These are phyloP conservation scores for Golubevia sp. DNA, from an alignment of 1,284 basidiomycete genomes.

Conservation along the genomic window DNA sequence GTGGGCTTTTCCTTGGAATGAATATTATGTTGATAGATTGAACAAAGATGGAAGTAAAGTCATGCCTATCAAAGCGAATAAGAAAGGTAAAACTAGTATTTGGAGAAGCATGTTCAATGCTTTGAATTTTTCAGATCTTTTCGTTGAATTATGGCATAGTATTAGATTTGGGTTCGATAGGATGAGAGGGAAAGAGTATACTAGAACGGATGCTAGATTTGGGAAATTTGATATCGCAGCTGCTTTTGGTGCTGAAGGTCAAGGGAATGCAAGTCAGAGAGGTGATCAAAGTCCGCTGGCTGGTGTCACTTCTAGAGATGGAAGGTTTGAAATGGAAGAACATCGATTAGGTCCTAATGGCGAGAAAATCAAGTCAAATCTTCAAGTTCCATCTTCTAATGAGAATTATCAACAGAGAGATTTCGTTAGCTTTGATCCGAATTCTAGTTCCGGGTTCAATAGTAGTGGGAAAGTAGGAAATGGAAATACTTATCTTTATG, in stretches of 20 bases:
- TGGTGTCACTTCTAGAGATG: not conserved
- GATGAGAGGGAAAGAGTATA: conserved; percentile 22
- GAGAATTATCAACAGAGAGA: not conserved
- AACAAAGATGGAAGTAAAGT: not conserved
- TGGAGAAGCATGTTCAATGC: conserved; percentile 14
- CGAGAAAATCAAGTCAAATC: too few relatives aligned
- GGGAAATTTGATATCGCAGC: conserved; percentile 12
- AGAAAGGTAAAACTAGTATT: conserved; percentile 12
- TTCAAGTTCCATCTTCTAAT: too few relatives aligned
- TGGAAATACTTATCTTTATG: too few relatives aligned
- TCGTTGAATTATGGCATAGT: conserved; percentile 20
- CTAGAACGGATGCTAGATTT: conserved; percentile 13
- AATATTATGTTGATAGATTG: conserved; percentile 66
- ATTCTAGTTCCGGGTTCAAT: not conserved
- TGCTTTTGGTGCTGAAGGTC: not conserved
- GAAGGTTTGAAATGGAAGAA: not conserved
- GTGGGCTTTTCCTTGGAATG: conserved; percentile 77
- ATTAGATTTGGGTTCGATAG: conserved; percentile 16
- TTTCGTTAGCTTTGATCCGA: not conserved
- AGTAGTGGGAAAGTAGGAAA: not conserved
- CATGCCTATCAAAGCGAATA: conserved; percentile 4
- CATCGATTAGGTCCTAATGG: too few relatives aligned
- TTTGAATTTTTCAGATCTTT: conserved; percentile 16
- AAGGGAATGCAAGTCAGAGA: not conserved
- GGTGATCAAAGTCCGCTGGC: not conserved